Base-by-base conservation (phyloP, 257 asterid genomes). In the Fraxinus cuspidata region DNA sequence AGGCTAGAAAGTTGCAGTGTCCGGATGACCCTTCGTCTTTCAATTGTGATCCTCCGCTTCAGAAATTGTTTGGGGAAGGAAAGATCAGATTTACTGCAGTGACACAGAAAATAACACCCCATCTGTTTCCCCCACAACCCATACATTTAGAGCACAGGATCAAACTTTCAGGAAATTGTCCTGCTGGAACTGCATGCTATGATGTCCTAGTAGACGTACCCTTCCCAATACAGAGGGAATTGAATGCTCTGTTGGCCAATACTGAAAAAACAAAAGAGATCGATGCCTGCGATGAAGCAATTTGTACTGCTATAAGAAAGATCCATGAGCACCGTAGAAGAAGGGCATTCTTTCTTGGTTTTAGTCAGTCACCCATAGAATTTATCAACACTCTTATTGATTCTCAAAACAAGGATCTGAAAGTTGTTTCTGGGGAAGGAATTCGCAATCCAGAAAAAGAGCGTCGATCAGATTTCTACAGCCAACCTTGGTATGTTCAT, bases 341-440 rank as follows among this genome's bases (percentile, higher is more conserved):
- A 80, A 86, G 99, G 83, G 97, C 97, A 0, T 96, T 96, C 84
- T 93, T 96, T 85, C 99, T 96, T 75, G 99, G 98, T 69, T 93
- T 96, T 79, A 93, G 99, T 78, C 98, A 96, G 84, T 96, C 99
- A 15, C 99, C 99, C 6, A 86, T 94, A 1, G 99, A 96, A 85
- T 96, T 96, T 86, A 89, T 92, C 51, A 89, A 96, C 87, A 89
- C 93, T 10, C 85, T 96, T 25, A 77, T 96, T 53, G 97, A 94
- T 89, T 96, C 99, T 81, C 98, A 96, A 74, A 88, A 82, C 81
- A 96, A 86, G 87, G 99, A 96, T 81, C 85, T 92, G 88, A 93
- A 90, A 90, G 84, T 88, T 78, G 92, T 90, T 71, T 80, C 93
- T 29, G 97, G 94, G 74, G 98, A 96, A 83, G 84, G 91, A 38